Evolutionary conservation across 805 yeast genomes (phyloP).

Genomic region (Candida golubevii): DNA sequence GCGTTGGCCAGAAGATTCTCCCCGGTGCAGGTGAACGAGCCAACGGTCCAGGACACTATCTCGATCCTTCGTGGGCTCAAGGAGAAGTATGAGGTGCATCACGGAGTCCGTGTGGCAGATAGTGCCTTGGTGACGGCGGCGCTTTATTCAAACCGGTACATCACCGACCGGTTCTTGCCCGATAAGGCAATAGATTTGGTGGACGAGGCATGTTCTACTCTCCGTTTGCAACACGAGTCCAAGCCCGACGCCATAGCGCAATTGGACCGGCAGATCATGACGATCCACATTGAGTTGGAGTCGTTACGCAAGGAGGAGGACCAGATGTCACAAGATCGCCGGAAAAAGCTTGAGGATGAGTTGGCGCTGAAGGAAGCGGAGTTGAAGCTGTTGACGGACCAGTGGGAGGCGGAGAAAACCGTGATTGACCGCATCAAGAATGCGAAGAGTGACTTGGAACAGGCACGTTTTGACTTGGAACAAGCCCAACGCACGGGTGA

Average conservation of each 20-base stretch:
- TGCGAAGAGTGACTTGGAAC: conserved; percentile 79
- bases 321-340: conserved; percentile 73
- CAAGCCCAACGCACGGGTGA: conserved; percentile 79
- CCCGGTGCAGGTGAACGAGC: conserved; percentile 81
- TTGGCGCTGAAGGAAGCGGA: conserved; percentile 62
- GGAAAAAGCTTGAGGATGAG: conserved; percentile 66
- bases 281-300: conserved; percentile 91
- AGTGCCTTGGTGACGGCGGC: conserved; percentile 94
- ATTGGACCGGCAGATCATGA: conserved; percentile 84
- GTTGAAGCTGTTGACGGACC: conserved; percentile 62
- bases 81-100: conserved; percentile 94
- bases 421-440: conserved; percentile 73
- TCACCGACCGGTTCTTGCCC: conserved; percentile 86
- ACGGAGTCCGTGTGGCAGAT: conserved; percentile 92
- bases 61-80: conserved; percentile 90
- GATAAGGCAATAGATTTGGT: conserved; percentile 96
- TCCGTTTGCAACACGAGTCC: conserved; percentile 92
- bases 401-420: conserved; percentile 82
- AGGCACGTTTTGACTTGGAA: conserved; percentile 78
- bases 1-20: conserved; percentile 94
- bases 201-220: conserved; percentile 95
- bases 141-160: conserved; percentile 80
- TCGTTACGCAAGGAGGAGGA: conserved; percentile 92
- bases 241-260: conserved; percentile 93
- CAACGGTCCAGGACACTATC: conserved; percentile 85